Conservation (phyloP, 2,329 filamentous ascomycete species). For the Emydomyces testavorans region DNA sequence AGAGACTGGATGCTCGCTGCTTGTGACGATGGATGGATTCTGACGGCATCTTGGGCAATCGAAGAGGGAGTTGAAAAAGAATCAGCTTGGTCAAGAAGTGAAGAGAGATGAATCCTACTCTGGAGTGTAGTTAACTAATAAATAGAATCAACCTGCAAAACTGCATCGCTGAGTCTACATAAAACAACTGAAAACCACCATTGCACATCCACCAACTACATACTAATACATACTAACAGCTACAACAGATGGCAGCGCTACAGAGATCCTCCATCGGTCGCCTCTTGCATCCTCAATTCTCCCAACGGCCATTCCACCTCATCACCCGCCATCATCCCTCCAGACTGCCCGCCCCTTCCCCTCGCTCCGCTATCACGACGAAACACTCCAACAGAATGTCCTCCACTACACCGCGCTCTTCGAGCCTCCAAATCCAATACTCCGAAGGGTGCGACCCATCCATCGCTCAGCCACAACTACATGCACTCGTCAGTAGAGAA, state of each 20-base stretch:
- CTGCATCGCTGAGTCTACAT: too few species aligned
- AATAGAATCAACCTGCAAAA: too few species aligned
- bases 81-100: too few species aligned
- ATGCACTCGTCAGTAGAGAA: slow-evolving; percentile 3
- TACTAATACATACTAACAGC: too few species aligned
- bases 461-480: slow-evolving; percentile 3
- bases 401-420: not conserved
- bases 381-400: not conserved
- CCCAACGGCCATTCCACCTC: not conserved
- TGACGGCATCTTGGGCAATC: too few species aligned
- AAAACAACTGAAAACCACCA: too few species aligned
- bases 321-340: not conserved
- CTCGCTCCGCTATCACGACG: not conserved
- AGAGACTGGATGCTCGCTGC: too few species aligned
- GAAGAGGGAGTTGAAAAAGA: too few species aligned
- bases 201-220: too few species aligned
- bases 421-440: not conserved
- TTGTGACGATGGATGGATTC: too few species aligned
- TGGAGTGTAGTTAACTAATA: too few species aligned
- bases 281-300: not conserved
- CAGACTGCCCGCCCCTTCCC: not conserved
- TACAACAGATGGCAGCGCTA: not conserved
- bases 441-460: slow-evolving; percentile 7
- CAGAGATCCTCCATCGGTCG: not conserved
- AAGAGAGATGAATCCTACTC: too few species aligned